A percentile compares a stretch with the other conserved stretches of the same genome.
phyloP scores from a whole-genome alignment of 805 yeast species.

The Sugiyamaella chiloensis region DNA sequence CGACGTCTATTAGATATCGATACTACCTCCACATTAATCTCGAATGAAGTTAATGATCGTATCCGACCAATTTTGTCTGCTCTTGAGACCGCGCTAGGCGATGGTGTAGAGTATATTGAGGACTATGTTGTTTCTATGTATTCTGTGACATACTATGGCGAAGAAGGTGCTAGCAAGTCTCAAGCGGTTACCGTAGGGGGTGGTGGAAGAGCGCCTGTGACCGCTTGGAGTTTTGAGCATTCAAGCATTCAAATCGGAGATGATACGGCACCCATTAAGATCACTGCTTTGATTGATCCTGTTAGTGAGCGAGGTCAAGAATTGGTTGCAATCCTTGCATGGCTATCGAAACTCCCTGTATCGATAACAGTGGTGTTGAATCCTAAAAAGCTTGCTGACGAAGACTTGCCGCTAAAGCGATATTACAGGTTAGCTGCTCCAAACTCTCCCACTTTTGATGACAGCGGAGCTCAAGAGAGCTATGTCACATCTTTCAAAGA shows the following conservation, averaged over 20 bases:
- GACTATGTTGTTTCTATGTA: slow-evolving; percentile 18
- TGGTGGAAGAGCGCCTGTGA: slow-evolving; percentile 26
- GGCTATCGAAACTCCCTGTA: slow-evolving; percentile 45
- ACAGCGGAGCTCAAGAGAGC: slow-evolving; percentile 30
- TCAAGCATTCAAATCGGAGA: slow-evolving; percentile 45
- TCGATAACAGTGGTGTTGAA: slow-evolving; percentile 53
- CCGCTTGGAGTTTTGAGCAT: slow-evolving; percentile 22
- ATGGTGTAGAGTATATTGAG: slow-evolving; percentile 6
- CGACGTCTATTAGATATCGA: slow-evolving; percentile 3
- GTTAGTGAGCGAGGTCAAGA: slow-evolving; percentile 65
- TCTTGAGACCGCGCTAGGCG: no score
- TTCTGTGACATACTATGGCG: slow-evolving; percentile 17
- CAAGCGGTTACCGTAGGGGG: slow-evolving; percentile 13
- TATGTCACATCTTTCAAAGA: slow-evolving; percentile 38
- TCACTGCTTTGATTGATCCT: slow-evolving; percentile 69
- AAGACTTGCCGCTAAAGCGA: slow-evolving; percentile 50
- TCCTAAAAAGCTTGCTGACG: slow-evolving; percentile 46
- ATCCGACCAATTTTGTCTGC: slow-evolving; percentile 18
- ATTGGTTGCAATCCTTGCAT: slow-evolving; percentile 43
- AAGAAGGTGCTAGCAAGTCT: slow-evolving; percentile 1
- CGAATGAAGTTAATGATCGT: slow-evolving; percentile 20
- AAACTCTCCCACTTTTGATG: slow-evolving; percentile 30
- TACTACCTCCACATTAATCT: slow-evolving; percentile 25
- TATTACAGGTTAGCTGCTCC: slow-evolving; percentile 53
- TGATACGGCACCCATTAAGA: slow-evolving; percentile 44